Percentiles rank a stretch among this genome's conserved stretches.
These are phyloP conservation scores for Pythium periplocum DNA, from an alignment of 352 stramenopile species.

Conservation along the genomic window DNA sequence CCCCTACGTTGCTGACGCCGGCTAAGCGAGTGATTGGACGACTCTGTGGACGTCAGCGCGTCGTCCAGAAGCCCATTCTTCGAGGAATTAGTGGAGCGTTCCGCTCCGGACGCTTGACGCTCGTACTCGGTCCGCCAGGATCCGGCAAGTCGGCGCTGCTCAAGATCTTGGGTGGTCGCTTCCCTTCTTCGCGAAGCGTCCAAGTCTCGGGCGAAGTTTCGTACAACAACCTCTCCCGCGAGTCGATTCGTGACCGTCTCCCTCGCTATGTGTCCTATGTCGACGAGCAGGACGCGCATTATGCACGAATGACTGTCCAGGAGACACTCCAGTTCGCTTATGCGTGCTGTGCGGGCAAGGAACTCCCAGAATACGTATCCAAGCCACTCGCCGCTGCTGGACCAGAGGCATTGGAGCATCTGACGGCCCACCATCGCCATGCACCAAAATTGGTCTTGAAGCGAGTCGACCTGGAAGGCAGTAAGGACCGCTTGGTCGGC, in stretches of 20 bases:
- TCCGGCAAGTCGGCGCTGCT: slow-evolving; percentile 38
- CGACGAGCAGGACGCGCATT: slow-evolving; percentile 42
- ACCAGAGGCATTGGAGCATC: slow-evolving; percentile 32
- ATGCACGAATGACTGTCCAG: slow-evolving; percentile 36
- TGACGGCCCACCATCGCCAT: slow-evolving; percentile 29
- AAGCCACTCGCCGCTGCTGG: slow-evolving; percentile 24
- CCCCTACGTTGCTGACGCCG: slow-evolving; percentile 35
- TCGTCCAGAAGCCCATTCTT: slow-evolving; percentile 47
- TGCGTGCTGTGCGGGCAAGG: slow-evolving; percentile 26
- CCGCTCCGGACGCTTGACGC: slow-evolving; percentile 36
- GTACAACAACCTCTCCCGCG: slow-evolving; percentile 37
- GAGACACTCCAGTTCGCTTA: slow-evolving; percentile 58
- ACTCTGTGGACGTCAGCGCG: slow-evolving; percentile 14
- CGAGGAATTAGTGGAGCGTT: slow-evolving; percentile 38
- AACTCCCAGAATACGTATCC: slow-evolving; percentile 35
- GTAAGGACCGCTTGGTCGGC: slow-evolving; percentile 55
- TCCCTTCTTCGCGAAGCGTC: slow-evolving; percentile 42
- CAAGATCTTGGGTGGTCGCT: slow-evolving; percentile 48
- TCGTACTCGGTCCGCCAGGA: slow-evolving; percentile 43
- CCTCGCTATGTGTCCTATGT: slow-evolving; percentile 44
- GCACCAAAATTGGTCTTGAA: slow-evolving; percentile 41
- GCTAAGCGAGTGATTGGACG: slow-evolving; percentile 21
- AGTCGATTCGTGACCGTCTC: slow-evolving; percentile 22
- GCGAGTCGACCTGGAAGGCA: slow-evolving; percentile 46
- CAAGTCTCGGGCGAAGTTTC: slow-evolving; percentile 32